Conservation (phyloP, 148 eudicot species). For the Rhododendron ferrugineum region DNA sequence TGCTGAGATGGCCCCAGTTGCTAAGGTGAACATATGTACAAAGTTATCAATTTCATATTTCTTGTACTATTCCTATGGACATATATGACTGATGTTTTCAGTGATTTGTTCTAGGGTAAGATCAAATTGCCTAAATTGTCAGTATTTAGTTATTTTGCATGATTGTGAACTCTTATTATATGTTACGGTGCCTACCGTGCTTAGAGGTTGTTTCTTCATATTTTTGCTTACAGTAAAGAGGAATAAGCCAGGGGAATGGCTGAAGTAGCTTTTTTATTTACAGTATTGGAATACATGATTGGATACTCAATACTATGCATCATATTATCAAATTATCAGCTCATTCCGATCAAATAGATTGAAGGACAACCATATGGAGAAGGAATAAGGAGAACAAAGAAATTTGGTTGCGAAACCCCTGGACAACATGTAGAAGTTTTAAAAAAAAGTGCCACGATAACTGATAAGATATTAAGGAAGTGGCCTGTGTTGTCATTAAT, state of each 20-base stretch:
- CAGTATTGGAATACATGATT: neutral
- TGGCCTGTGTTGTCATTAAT: neutral
- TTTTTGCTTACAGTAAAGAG: neutral
- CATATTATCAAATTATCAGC: neutral
- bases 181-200: neutral
- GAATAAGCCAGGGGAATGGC: neutral
- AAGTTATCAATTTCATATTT: neutral
- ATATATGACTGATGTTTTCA: neutral
- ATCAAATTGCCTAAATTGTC: neutral
- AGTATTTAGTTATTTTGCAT: neutral
- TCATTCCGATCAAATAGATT: neutral
- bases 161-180: neutral
- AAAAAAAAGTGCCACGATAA: neutral
- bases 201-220: neutral
- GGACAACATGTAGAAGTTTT: neutral
- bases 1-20: constrained; percentile 99
- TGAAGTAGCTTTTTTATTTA: neutral
- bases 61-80: neutral
- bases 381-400: neutral
- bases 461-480: neutral
- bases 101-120: neutral
- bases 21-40: constrained; percentile 53
- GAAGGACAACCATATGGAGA: neutral
- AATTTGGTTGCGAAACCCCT: neutral
- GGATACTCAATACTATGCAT: neutral